Percentiles rank a stretch among this genome's conserved stretches.
These are phyloP conservation scores for Mucuna pruriens DNA, from an alignment of 306 rosid species.

Conservation along the genomic window DNA sequence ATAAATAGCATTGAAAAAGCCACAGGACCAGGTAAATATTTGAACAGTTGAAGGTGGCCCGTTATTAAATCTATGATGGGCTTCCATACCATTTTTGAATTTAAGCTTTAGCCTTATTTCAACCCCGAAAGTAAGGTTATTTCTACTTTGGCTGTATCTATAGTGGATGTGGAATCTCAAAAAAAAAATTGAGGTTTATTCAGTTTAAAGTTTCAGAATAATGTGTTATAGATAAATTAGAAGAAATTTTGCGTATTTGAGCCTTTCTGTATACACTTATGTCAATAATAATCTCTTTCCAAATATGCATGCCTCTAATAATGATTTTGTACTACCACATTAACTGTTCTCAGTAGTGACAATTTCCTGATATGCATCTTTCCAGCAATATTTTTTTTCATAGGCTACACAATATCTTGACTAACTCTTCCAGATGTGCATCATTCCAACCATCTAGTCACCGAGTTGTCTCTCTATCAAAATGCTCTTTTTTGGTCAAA, in stretches of 20 bases:
- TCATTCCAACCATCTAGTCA: constrained; percentile 6
- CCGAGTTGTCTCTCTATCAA: not conserved
- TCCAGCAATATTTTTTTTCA: not conserved
- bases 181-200: not conserved
- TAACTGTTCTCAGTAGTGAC: not conserved
- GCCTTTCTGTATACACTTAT: not conserved
- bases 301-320: not conserved
- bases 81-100: too few species aligned
- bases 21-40: too few species aligned
- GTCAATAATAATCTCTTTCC: not conserved
- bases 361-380: not conserved
- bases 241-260: not conserved
- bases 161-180: not conserved
- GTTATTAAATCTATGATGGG: too few species aligned
- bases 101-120: too few species aligned
- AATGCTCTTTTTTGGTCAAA: not conserved
- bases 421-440: not conserved
- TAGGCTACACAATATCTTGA: not conserved
- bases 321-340: not conserved
- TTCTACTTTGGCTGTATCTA: not conserved
- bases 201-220: not conserved
- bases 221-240: not conserved
- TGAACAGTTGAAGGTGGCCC: too few species aligned
- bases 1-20: too few species aligned
- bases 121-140: too few species aligned